A percentile compares a stretch with the other conserved stretches of the same genome.
Conservation (phyloP, 2,329 filamentous ascomycete genomes). For the Alternaria burnsii region DNA sequence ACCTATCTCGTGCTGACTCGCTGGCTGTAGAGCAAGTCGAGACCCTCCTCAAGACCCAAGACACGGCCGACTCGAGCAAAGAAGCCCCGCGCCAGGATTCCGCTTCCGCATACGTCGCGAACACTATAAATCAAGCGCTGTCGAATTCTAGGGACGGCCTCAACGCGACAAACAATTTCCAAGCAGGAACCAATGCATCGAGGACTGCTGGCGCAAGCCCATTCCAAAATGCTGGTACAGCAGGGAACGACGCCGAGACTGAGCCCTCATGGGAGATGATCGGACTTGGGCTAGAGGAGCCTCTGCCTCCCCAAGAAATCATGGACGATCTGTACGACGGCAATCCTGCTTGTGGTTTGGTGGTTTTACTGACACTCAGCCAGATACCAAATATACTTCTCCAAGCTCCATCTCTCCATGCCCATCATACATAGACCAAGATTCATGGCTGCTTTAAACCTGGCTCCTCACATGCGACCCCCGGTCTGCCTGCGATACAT, state of each 20-base stretch:
- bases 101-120: slow-evolving; percentile 44
- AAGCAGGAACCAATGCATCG: slow-evolving; percentile 17
- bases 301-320: slow-evolving; percentile 78
- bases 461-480: slow-evolving; percentile 85
- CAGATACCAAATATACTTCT: slow-evolving; percentile 86
- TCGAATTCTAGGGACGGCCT: slow-evolving; percentile 33
- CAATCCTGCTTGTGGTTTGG: background rate
- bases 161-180: slow-evolving; percentile 20
- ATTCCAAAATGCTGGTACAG: slow-evolving; percentile 25
- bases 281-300: slow-evolving; percentile 80
- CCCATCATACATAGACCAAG: slow-evolving; percentile 91
- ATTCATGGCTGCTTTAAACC: slow-evolving; percentile 87
- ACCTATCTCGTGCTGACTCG: slow-evolving; percentile 18
- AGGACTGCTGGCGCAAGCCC: slow-evolving; percentile 30
- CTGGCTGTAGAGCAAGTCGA: slow-evolving; percentile 81
- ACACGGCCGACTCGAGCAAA: slow-evolving; percentile 54
- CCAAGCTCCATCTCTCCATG: slow-evolving; percentile 84
- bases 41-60: slow-evolving; percentile 84
- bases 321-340: slow-evolving; percentile 80
- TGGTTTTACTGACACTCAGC: slow-evolving; percentile 16
- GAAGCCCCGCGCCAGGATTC: slow-evolving; percentile 34
- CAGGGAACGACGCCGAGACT: slow-evolving; percentile 27
- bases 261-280: slow-evolving; percentile 85
- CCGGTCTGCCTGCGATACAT: slow-evolving; percentile 90
- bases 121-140: slow-evolving; percentile 36